Base-by-base conservation (phyloP, 768 basidiomycete species). In the Lactifluus rugatus region DNA sequence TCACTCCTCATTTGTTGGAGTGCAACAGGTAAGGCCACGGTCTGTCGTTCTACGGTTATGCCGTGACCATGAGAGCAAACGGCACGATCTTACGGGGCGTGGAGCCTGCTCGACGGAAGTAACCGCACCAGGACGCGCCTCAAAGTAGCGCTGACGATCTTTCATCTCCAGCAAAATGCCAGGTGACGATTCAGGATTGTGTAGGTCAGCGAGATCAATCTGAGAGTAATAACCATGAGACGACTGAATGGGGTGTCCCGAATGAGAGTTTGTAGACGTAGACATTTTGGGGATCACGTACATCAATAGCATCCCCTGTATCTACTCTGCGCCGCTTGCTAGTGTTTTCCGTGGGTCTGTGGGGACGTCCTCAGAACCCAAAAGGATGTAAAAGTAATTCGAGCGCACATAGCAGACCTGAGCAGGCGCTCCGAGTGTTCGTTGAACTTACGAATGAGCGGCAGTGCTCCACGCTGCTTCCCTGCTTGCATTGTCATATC, bases 401-500 rank as follows among this genome's bases (percentile, higher is more conserved):
- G 8, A n/a, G 67, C 75, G 64, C 66, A 88, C 89, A 91, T 66
- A 5, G 88, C 85, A 44, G 89, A 84, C 57, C 87, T 85, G 14
- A 98, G 74, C 10, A 97, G 74, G 63, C 93, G 75, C 64, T 95
- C 92, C 0, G 93, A 96, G 70, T 99, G 96, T 67, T 97, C 93
- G 66, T 98, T 99, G 73, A 99, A 98, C 68, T 94, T 89, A 49
- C 95, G 80, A 63, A 99, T 98, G 48, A 98, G 78, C 0, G 96
- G 96, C 23, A 99, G 72, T 13, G 90, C 88, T 36, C 85, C 87
- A 50, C 84, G 79, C 69, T 96, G 89, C 66, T 86, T 81, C 16
- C 96, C 96, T 14, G 95, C 84, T 69, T 91, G 91, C 96, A 98
- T 99, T 1, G 96, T 98, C 23, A 89, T 68, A 65, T 99, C 96